Percentiles rank a stretch among this genome's conserved stretches.
These are phyloP conservation scores for Myriosclerotinia duriaeana DNA, from an alignment of 2,329 filamentous ascomycete species.

Conservation along the genomic window DNA sequence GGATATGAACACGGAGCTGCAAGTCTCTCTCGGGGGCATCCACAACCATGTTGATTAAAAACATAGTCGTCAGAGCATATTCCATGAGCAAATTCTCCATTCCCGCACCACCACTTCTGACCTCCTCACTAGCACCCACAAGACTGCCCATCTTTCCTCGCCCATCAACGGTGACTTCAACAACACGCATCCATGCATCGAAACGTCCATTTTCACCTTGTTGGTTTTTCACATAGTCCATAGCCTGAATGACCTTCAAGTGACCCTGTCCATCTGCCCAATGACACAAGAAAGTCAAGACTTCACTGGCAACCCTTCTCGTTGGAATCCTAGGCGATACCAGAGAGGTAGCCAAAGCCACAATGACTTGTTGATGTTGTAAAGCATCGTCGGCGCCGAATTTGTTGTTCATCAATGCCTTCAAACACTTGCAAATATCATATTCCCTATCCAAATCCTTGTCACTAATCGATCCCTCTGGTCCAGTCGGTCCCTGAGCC, in stretches of 20 bases:
- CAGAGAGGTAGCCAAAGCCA: constrained; percentile 81
- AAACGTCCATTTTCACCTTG: constrained; percentile 93
- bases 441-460: constrained; percentile 76
- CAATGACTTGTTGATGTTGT: constrained; percentile 82
- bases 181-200: constrained; percentile 97
- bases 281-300: constrained; percentile 92
- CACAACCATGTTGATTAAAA: constrained; percentile 94
- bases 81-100: constrained; percentile 99
- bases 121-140: constrained; percentile 93
- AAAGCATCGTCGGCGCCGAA: constrained; percentile 96
- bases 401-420: constrained; percentile 98
- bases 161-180: constrained; percentile 94
- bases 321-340: constrained; percentile 88
- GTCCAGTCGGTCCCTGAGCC: constrained; percentile 62
- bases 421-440: constrained; percentile 96
- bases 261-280: constrained; percentile 90
- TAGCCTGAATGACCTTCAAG: constrained; percentile 85
- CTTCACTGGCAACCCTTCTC: constrained; percentile 91
- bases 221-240: constrained; percentile 86
- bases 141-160: constrained; percentile 98
- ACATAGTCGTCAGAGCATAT: constrained; percentile 91
- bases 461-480: constrained; percentile 55
- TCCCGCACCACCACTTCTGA: constrained; percentile 91
- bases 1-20: constrained; percentile 87
- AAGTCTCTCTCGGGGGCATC: constrained; percentile 87